Percentiles rank a stretch among this genome's conserved stretches.
Conservation (phyloP, 768 basidiomycete genomes). For the Pilatotrama ljubarskyi region DNA sequence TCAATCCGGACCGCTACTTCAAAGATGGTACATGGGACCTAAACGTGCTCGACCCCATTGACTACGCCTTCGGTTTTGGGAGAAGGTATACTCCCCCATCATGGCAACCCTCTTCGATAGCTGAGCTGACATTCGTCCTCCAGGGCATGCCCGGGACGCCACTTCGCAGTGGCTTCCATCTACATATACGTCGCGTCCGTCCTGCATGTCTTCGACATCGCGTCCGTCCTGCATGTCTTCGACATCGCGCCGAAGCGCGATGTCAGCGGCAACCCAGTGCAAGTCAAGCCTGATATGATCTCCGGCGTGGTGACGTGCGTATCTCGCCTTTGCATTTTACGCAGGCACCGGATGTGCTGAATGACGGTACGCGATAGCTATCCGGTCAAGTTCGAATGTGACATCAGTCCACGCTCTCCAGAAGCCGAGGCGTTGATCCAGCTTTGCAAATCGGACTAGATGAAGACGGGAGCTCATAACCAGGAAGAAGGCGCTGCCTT, state of each 20-base stretch:
- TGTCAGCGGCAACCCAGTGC: background rate
- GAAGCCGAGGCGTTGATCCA: background rate
- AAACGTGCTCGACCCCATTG: background rate
- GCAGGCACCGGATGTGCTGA: too few relatives aligned
- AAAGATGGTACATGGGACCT: background rate
- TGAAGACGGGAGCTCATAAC: background rate
- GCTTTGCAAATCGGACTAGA: background rate
- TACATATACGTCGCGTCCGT: slow-evolving; percentile 3
- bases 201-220: slow-evolving; percentile 4
- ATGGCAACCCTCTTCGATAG: background rate
- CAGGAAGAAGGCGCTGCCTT: too few relatives aligned
- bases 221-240: background rate
- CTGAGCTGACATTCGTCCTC: background rate
- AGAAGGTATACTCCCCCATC: background rate
- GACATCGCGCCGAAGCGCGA: slow-evolving; percentile 2
- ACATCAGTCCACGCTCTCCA: background rate
- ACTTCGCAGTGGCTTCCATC: slow-evolving; percentile 6
- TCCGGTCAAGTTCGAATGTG: background rate
- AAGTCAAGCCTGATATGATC: background rate
- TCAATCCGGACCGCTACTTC: slow-evolving; percentile 26
- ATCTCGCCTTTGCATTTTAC: background rate
- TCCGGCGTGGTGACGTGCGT: background rate
- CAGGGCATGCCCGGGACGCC: slow-evolving; percentile 5
- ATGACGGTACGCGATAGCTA: background rate
- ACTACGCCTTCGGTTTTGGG: slow-evolving; percentile 1